Percentiles rank a stretch among this genome's conserved stretches.
phyloP scores from a whole-genome alignment of 495 filamentous ascomycete species.

The Penicillium manginii region DNA sequence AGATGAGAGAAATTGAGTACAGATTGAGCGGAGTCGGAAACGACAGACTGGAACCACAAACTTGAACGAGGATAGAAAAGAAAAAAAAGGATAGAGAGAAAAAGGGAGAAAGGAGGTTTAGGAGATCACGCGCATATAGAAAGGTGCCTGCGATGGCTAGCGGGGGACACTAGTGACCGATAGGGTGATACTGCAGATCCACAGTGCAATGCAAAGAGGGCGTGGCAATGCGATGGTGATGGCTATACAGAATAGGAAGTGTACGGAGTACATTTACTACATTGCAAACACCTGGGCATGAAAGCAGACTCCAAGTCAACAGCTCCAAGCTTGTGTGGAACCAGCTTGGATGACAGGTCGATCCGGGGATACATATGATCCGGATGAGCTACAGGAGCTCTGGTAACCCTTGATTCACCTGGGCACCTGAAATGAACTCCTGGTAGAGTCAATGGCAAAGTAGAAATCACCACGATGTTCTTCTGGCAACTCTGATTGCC shows the following conservation, averaged over 20 bases:
- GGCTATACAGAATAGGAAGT: neutral
- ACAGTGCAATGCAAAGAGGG: neutral
- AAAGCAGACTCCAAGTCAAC: neutral
- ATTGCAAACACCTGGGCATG: no score
- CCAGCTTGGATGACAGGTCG: constrained; percentile 14
- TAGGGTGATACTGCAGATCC: constrained; percentile 10
- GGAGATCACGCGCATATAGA: constrained; percentile 18
- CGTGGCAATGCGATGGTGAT: neutral
- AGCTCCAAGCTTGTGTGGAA: neutral
- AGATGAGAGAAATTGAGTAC: constrained; percentile 6
- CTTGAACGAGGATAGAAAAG: constrained; percentile 8
- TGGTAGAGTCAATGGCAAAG: no score
- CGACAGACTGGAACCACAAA: neutral
- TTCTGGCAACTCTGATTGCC: neutral
- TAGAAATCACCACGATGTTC: neutral
- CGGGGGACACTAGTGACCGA: constrained; percentile 2
- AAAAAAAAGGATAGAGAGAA: neutral
- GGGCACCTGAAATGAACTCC: no score
- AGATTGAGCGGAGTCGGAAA: no score
- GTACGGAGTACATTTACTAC: no score
- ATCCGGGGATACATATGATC: constrained; percentile 19
- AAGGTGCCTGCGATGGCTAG: neutral
- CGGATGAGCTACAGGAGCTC: neutral
- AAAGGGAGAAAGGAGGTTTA: constrained; percentile 12
- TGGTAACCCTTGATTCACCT: neutral